These are phyloP conservation scores for Trebouxia sp. DNA, from an alignment of 139 green algal species.

Conservation along the genomic window DNA sequence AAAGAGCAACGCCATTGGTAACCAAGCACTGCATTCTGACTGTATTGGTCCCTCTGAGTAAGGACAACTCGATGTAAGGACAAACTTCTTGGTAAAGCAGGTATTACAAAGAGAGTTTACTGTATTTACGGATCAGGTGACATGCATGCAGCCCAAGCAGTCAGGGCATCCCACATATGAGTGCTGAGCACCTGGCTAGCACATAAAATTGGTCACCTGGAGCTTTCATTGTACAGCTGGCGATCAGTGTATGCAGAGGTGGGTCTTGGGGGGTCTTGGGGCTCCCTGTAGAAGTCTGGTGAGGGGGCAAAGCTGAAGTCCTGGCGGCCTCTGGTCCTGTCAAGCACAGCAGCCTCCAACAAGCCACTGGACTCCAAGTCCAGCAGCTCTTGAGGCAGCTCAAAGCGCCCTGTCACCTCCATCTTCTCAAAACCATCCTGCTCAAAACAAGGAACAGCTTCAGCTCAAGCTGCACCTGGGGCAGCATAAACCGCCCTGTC, in stretches of 20 bases:
- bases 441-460: not conserved
- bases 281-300: not conserved
- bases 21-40: too few relatives aligned
- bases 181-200: too few relatives aligned
- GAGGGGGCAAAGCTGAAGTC: not conserved
- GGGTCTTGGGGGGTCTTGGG: not conserved
- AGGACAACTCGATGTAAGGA: too few relatives aligned
- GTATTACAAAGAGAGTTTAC: too few relatives aligned
- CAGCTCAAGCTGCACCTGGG: not conserved
- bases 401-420: slow-evolving; percentile 22
- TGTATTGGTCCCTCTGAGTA: too few relatives aligned
- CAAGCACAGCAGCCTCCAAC: not conserved
- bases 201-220: too few relatives aligned
- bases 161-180: too few relatives aligned
- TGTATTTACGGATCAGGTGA: too few relatives aligned
- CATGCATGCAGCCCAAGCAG: too few relatives aligned
- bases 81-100: too few relatives aligned
- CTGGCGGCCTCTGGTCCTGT: not conserved
- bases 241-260: not conserved
- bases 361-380: slow-evolving; percentile 23
- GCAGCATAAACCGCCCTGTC: too few relatives aligned
- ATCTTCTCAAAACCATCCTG: slow-evolving; percentile 31
- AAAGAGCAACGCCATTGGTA: too few relatives aligned
- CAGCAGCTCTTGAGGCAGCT: slow-evolving; percentile 32
- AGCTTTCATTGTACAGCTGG: not conserved